Percentiles rank a stretch among this genome's conserved stretches.
phyloP scores from a whole-genome alignment of 768 basidiomycete genomes.

The Chalciporus piperatus region DNA sequence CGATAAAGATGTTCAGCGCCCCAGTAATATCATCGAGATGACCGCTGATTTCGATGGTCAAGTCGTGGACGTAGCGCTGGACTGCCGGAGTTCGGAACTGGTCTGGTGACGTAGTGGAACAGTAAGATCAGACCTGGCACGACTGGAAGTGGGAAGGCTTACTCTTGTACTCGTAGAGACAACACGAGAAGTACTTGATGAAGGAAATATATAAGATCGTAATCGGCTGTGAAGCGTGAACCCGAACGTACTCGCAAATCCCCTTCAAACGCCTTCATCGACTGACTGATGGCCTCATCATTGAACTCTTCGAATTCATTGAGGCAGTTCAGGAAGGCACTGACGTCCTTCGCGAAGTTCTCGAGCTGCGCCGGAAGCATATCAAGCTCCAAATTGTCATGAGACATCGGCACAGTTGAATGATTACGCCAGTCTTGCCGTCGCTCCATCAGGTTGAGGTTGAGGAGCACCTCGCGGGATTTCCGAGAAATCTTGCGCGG shows the following conservation, averaged over 20 bases:
- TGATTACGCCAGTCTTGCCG: constrained; percentile 32
- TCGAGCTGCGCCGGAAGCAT: constrained; percentile 45
- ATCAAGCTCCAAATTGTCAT: constrained; percentile 43
- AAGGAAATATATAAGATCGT: not conserved
- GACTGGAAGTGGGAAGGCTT: not conserved
- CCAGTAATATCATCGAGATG: constrained; percentile 49
- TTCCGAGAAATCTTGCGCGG: constrained; percentile 42
- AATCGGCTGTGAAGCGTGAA: too few species aligned
- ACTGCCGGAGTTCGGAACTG: constrained; percentile 51
- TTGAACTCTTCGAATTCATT: constrained; percentile 56
- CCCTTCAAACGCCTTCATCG: constrained; percentile 44
- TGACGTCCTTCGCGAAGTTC: constrained; percentile 44
- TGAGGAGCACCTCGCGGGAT: constrained; percentile 34
- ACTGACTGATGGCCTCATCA: constrained; percentile 47
- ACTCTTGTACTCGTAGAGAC: constrained; percentile 47
- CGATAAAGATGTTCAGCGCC: constrained; percentile 47
- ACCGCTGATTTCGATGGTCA: constrained; percentile 46
- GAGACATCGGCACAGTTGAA: constrained; percentile 34
- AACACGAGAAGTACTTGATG: constrained; percentile 49
- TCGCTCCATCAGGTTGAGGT: constrained; percentile 29
- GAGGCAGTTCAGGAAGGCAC: constrained; percentile 44
- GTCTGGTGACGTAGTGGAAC: constrained; percentile 25
- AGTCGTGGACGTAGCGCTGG: constrained; percentile 49
- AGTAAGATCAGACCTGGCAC: not conserved
- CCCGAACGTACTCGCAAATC: constrained; percentile 40